Evolutionary conservation across 163 green algal species (phyloP), one percentile per base, ranked within the genome.

Genomic region (Botryococcus braunii): DNA sequence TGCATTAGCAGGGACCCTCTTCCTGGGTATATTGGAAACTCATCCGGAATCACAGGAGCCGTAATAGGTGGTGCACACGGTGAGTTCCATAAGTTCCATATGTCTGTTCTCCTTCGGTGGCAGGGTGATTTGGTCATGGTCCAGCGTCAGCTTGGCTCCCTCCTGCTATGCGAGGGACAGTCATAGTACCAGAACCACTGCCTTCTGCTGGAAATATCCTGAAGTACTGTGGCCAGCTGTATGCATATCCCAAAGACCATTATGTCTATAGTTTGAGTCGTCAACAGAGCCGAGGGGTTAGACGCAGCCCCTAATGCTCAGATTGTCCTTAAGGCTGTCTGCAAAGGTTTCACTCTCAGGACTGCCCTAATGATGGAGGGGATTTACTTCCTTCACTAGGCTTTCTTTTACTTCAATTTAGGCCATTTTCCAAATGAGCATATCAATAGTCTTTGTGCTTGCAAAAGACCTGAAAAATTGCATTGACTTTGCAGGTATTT

Each of bases 21-120:
- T 60, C 81, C 83, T 5, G 84, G 84, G 27, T 75, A 85, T 50
- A 66, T 83, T 2, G 84, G 84, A 66, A 91, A 91, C 73, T 73
- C 79, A 58, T 68, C 74, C 25, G 77, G 77, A 21, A 37, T 43
- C 56, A 70, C 74, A 34, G 79, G 74, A 25, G 66, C 67, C 38
- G 65, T 40, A 2, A 61, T 84, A 31, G 82, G 77, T 5, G 81
- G 80, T 67, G 77, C 74, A 0, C 68, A 83, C 43, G 70, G 70
- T 76, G 17, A 40, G 81, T 75, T 38, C 71, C n/a, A n/a, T n/a
- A n/a, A n/a, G n/a, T n/a, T n/a, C n/a, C n/a, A n/a, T n/a, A 84
- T 35, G 17, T 21, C 9, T n/a, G 17, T 8, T 27, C 46, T 27
- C 46, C 17, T 55, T 17, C 46, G 17, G 46, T 27, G 46, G 46